Evolutionary conservation across 129 eudicot genomes (phyloP), one percentile per base, ranked within the genome.

Genomic region (Escallonia herrerae): DNA sequence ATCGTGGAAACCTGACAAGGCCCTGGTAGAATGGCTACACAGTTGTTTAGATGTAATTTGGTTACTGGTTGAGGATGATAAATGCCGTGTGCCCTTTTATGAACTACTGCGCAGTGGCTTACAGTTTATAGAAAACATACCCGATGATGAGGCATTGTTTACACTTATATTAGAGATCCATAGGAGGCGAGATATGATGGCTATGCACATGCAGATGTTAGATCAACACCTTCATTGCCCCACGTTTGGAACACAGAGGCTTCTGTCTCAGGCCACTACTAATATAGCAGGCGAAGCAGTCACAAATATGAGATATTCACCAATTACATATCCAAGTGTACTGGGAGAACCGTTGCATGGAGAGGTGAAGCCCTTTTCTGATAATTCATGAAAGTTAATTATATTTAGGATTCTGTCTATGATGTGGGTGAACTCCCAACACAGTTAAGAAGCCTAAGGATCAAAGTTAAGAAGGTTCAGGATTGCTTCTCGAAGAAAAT

Each of bases 181-280:
- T 42, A 73, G 93, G 72, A 84, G 96, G 78, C 76, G 96, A 70
- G 98, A 93, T 77, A 83, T 86, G 91, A 86, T 93, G 96, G 96
- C 98, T 59, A 86, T 83, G 83, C 96, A 88, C 77, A 93, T 93
- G 98, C 95, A 81, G 72, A 93, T 93, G 98, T 71, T 93, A 71
- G 98, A 93, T 77, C 96, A 88, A 62, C 98, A 93, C 81, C 87
- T 93, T 49, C 98, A 93, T 58, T 93, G 98, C 78, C 96, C 98
- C 46, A 77, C 96, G 13, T 93, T 89, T 76, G 98, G 98, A 55
- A 89, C 89, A 14, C 89, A 86, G 48, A 84, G 98, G 51, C 86
- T 88, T 77, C 62, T 93, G 60, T 75, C 95, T 56, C 98, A 83
- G 74, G 85, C 84, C 60, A 70, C 90, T 63, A 72, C 88, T 51